Evolutionary conservation across 2,329 filamentous ascomycete species (phyloP).

Genomic region (Botrytis pseudocinerea): DNA sequence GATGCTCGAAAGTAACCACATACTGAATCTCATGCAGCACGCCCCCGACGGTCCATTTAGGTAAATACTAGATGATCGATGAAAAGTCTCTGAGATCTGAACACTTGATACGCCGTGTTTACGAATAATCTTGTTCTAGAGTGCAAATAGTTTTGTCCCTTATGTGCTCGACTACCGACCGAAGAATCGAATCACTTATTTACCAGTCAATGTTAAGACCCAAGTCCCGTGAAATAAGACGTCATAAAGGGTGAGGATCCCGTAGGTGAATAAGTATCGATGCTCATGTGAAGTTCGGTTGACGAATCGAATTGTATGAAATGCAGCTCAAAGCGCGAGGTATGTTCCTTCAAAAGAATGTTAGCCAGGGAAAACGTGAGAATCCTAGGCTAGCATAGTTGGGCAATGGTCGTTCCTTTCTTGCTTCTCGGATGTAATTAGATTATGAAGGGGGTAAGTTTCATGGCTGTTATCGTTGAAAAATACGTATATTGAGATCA

Average conservation of each 20-base stretch:
- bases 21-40: not conserved
- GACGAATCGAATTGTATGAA: too few species aligned
- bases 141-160: not conserved
- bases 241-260: too few species aligned
- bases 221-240: too few species aligned
- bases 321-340: too few species aligned
- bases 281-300: too few species aligned
- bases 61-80: not conserved
- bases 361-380: too few species aligned
- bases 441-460: rapidly evolving
- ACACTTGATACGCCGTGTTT: not conserved
- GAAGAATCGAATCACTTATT: not conserved
- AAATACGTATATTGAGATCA: not conserved
- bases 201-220: too few species aligned
- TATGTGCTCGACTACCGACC: not conserved
- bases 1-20: not conserved
- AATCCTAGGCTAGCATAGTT: not conserved
- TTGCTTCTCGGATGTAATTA: not conserved
- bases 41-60: not conserved
- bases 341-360: too few species aligned
- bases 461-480: not conserved
- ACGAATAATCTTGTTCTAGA: not conserved
- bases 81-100: too few species aligned
- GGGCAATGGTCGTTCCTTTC: not conserved
- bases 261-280: too few species aligned